These are phyloP conservation scores for Trichosporon ovoides DNA, from an alignment of 1,284 basidiomycete species.

Conservation along the genomic window DNA sequence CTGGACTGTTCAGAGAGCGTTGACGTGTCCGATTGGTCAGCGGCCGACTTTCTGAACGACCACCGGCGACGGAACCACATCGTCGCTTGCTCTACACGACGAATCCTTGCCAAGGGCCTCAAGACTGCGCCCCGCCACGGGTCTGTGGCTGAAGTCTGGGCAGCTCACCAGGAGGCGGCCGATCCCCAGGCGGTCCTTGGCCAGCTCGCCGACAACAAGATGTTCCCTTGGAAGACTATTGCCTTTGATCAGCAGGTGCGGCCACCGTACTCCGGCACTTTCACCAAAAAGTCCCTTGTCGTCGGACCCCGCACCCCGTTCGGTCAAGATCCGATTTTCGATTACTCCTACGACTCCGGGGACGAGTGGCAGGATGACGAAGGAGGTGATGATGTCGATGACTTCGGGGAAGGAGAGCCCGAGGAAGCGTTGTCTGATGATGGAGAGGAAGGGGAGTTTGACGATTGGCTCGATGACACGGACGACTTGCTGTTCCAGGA, in stretches of 20 bases:
- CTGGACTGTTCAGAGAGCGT: not conserved
- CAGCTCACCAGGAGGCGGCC: slow-evolving; percentile 36
- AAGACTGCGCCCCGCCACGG: slow-evolving; percentile 37
- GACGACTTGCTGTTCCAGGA: slow-evolving; percentile 24
- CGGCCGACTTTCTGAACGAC: slow-evolving; percentile 30
- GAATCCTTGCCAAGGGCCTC: slow-evolving; percentile 25
- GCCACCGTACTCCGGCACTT: slow-evolving; percentile 47
- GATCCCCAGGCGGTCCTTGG: slow-evolving; percentile 42
- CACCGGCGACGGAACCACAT: slow-evolving; percentile 24
- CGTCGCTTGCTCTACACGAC: not conserved
- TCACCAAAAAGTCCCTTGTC: slow-evolving; percentile 41
- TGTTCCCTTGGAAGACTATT: slow-evolving; percentile 46
- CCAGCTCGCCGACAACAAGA: slow-evolving; percentile 31
- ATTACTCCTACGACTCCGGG: slow-evolving; percentile 48
- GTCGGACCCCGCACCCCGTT: slow-evolving; percentile 48
- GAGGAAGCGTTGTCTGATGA: slow-evolving; percentile 34
- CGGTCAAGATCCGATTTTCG: slow-evolving; percentile 44
- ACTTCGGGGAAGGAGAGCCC: slow-evolving; percentile 11
- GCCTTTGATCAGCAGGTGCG: slow-evolving; percentile 45
- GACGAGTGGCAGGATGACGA: slow-evolving; percentile 50
- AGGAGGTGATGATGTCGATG: slow-evolving; percentile 41
- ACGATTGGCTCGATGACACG: slow-evolving; percentile 43
- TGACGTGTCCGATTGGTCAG: slow-evolving; percentile 6
- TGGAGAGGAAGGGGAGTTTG: slow-evolving; percentile 37
- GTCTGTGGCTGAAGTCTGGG: slow-evolving; percentile 37